Conservation (phyloP, 352 stramenopile genomes). For the Phytophthora foliorum region DNA sequence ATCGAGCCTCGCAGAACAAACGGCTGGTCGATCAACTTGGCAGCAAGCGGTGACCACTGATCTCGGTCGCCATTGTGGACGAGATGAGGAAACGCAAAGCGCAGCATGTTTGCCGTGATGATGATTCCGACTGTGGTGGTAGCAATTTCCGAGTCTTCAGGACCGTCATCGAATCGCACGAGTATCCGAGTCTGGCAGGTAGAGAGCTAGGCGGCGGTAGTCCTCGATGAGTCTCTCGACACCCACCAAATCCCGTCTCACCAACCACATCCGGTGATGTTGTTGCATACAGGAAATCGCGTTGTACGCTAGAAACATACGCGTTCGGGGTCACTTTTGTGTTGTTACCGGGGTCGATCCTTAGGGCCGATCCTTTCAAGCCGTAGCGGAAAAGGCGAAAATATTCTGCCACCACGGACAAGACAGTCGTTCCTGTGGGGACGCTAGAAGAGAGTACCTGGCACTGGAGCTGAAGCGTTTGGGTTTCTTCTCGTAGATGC, state of each 20-base stretch:
- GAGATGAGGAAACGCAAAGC: constrained; percentile 1
- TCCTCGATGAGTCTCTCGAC: neutral
- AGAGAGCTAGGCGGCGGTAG: neutral
- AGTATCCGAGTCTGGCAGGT: constrained; percentile 3
- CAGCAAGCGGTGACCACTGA: neutral
- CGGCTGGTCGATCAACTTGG: neutral
- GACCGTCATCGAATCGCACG: neutral
- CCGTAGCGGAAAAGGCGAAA: constrained; percentile 8
- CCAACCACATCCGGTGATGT: constrained; percentile 1
- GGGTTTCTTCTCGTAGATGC: neutral
- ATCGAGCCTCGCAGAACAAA: constrained; percentile 2
- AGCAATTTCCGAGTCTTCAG: neutral
- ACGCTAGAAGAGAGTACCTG: neutral
- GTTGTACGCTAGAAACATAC: neutral
- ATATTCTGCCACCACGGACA: neutral
- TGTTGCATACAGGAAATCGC: constrained; percentile 1
- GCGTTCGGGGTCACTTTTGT: too few relatives aligned
- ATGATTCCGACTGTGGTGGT: neutral
- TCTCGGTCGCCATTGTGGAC: neutral
- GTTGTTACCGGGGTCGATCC: too few relatives aligned
- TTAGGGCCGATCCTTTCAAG: neutral
- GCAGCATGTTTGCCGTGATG: neutral
- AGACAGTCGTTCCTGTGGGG: neutral
- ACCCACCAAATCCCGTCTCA: neutral
- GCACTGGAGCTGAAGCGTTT: neutral